Evolutionary conservation across 1,284 basidiomycete genomes (phyloP).

Genomic region (Inonotus hispidus): DNA sequence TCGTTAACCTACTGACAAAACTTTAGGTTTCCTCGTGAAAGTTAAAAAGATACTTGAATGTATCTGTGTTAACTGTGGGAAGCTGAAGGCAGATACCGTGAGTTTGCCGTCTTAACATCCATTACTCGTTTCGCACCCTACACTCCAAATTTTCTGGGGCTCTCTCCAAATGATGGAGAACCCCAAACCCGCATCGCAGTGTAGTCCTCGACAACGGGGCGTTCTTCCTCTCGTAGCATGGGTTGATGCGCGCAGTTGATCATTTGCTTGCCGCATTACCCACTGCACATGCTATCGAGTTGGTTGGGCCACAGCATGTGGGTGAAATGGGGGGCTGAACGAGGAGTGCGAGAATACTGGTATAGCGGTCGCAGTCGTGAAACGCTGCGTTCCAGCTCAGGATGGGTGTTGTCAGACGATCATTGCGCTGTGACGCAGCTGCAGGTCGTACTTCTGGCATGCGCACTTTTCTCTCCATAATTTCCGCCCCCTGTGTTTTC

Average conservation of each 20-base stretch:
- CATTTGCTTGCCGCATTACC: slow-evolving; percentile 83
- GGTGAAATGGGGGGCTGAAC: slow-evolving; percentile 95
- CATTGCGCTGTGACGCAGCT: slow-evolving; percentile 27
- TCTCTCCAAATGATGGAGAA: slow-evolving; percentile 84
- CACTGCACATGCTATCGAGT: slow-evolving; percentile 55
- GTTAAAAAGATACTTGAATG: slow-evolving; percentile 99
- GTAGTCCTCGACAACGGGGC: slow-evolving; percentile 69
- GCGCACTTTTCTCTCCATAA: slow-evolving; percentile 21
- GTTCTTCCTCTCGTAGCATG: slow-evolving; percentile 68
- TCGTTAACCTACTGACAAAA: background rate
- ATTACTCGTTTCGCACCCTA: slow-evolving; percentile 87
- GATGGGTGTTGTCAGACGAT: slow-evolving; percentile 31
- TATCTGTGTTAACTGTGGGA: slow-evolving; percentile 98
- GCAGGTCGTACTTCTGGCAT: slow-evolving; percentile 12
- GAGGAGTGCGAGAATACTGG: slow-evolving; percentile 67
- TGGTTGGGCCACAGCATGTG: slow-evolving; percentile 78
- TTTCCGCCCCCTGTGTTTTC: slow-evolving; percentile 19
- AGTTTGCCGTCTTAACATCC: slow-evolving; percentile 62
- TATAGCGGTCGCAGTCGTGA: slow-evolving; percentile 25
- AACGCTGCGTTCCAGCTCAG: slow-evolving; percentile 20
- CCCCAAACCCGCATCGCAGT: slow-evolving; percentile 79
- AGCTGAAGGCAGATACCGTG: slow-evolving; percentile 94
- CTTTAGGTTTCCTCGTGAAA: slow-evolving; percentile 91
- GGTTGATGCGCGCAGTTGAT: slow-evolving; percentile 74
- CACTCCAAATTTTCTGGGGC: slow-evolving; percentile 88